phyloP scores from a whole-genome alignment of 2,329 filamentous ascomycete genomes.

The Tolypocladium tundrense region DNA sequence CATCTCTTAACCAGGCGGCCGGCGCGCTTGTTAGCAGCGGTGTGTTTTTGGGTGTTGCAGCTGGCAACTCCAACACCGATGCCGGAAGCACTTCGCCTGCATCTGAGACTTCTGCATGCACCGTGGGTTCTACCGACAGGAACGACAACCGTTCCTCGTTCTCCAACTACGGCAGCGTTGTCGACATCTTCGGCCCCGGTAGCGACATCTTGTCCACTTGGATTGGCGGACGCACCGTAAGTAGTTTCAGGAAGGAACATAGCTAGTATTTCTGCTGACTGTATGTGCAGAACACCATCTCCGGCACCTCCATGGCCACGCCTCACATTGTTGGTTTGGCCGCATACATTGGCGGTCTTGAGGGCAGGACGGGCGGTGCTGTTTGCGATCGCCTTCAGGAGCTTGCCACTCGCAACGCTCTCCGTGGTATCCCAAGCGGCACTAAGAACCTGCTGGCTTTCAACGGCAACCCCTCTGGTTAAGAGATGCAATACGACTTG shows the following conservation, averaged over 20 bases:
- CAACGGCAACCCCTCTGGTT: conserved; percentile 25
- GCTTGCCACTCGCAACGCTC: conserved; percentile 24
- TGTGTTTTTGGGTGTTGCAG: conserved; percentile 39
- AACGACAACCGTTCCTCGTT: conserved; percentile 26
- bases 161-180: conserved; percentile 30
- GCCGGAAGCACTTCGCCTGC: conserved; percentile 9
- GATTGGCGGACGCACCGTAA: conserved; percentile 25
- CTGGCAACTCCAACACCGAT: conserved; percentile 28
- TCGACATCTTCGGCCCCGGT: conserved; percentile 39
- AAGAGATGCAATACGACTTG: background rate
- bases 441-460: conserved; percentile 33
- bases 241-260: background rate
- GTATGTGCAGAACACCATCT: conserved; percentile 2
- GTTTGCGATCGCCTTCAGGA: conserved; percentile 18
- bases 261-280: background rate
- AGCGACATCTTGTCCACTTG: conserved; percentile 31
- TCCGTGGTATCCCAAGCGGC: conserved; percentile 17
- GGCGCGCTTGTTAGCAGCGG: conserved; percentile 28
- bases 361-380: conserved; percentile 15
- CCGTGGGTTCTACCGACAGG: conserved; percentile 8
- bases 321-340: conserved; percentile 7
- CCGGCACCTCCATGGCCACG: conserved; percentile 27
- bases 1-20: conserved; percentile 36
- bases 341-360: conserved; percentile 20
- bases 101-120: conserved; percentile 10